Base-by-base conservation (phyloP, 2,329 filamentous ascomycete species). In the Ustilaginoidea virens region DNA sequence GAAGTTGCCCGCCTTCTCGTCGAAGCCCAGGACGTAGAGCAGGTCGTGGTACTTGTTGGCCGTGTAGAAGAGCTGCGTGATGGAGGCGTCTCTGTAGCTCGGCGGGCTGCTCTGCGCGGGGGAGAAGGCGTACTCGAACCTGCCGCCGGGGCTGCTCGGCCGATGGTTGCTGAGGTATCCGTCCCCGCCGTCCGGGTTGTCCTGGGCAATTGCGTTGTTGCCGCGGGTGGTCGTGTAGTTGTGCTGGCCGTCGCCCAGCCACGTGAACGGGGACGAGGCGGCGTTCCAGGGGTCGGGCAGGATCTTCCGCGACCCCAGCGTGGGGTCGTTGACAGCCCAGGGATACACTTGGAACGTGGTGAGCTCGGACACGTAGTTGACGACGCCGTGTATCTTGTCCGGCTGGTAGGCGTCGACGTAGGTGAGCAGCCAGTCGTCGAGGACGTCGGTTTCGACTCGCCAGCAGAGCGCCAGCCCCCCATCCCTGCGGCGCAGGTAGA, bases 61-160 rank as follows among this genome's bases (percentile, higher is more conserved):
- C 0, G 66, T 70, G 52, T 74, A 74, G 49, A 69, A 74, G 5
- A 72, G 57, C 47, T 74, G 69, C 0, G 65, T 60, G 29, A 67
- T 51, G 0, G 69, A 69, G 1, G 66, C 66, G n/a, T n/a, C n/a
- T n/a, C n/a, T n/a, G n/a, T n/a, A n/a, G n/a, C n/a, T n/a, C n/a
- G n/a, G n/a, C n/a, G n/a, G n/a, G n/a, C n/a, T n/a, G n/a, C n/a
- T n/a, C n/a, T n/a, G n/a, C n/a, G n/a, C n/a, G n/a, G n/a, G n/a
- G n/a, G n/a, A 25, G 72, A 60, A 2, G 46, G 46, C 38, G 37
- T 61, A 67, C 38, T 57, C 48, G 28, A 71, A 74, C 29, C 55
- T 48, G 12, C 58, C 49, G 10, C 40, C n/a, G n/a, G n/a, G n/a
- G n/a, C n/a, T n/a, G n/a, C n/a, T n/a, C n/a, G n/a, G n/a, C n/a